Percentiles rank a stretch among this genome's conserved stretches.
Evolutionary conservation across 1,284 basidiomycete species (phyloP).

Genomic region (Ceratobasidium sp.): DNA sequence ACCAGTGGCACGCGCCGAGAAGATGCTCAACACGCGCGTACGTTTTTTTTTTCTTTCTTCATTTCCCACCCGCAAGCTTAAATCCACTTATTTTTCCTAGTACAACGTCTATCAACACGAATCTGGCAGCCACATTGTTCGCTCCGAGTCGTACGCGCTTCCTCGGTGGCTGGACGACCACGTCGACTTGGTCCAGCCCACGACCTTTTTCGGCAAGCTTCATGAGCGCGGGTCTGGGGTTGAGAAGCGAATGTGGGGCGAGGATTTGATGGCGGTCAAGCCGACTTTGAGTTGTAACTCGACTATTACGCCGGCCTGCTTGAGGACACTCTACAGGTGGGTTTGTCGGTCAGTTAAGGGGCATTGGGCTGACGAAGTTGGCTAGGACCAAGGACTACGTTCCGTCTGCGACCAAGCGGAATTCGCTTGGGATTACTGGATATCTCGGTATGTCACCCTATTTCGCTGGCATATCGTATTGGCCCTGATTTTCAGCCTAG

Average conservation of each 20-base stretch:
- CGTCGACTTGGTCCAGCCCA: slow-evolving; percentile 30
- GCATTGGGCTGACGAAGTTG: too few species aligned
- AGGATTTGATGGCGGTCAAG: too few species aligned
- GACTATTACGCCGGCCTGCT: slow-evolving; percentile 67
- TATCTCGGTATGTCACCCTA: slow-evolving; percentile 61
- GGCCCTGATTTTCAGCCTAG: neutral
- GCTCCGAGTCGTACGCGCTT: too few species aligned
- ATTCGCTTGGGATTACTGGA: slow-evolving; percentile 68
- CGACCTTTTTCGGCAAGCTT: slow-evolving; percentile 23
- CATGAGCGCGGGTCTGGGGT: slow-evolving; percentile 53
- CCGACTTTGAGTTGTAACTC: slow-evolving; percentile 61
- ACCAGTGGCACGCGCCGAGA: slow-evolving; percentile 9
- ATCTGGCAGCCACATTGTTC: slow-evolving; percentile 59
- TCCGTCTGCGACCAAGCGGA: slow-evolving; percentile 60
- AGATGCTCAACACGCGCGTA: slow-evolving; percentile 55
- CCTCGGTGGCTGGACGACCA: slow-evolving; percentile 9
- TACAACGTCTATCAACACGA: slow-evolving; percentile 66
- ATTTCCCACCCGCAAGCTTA: neutral
- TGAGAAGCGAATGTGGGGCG: too few species aligned
- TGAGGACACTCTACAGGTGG: slow-evolving; percentile 67
- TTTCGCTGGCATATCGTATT: neutral
- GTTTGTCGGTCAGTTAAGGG: neutral
- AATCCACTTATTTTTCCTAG: slow-evolving; percentile 53
- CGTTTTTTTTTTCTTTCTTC: slow-evolving; percentile 41
- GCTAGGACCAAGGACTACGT: slow-evolving; percentile 60